Conservation (phyloP, 179 eudicot species). For the Carnegiea gigantea region DNA sequence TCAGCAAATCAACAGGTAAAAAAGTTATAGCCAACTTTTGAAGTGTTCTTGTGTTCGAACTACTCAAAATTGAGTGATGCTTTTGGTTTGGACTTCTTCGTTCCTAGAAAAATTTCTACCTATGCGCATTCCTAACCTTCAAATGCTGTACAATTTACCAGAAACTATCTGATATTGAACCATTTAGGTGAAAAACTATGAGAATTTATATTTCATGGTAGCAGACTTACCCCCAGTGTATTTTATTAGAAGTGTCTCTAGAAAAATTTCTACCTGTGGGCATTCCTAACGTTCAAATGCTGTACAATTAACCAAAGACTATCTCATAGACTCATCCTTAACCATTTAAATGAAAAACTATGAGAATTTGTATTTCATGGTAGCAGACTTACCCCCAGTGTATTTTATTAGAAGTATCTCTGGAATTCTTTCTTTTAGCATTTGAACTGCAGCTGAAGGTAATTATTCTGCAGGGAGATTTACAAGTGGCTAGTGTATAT, state of each 20-base stretch:
- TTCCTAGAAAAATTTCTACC: not conserved
- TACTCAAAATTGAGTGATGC: no score
- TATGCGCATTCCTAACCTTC: not conserved
- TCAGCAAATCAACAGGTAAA: no score
- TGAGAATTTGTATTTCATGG: not conserved
- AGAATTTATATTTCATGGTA: not conserved
- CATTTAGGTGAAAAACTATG: not conserved
- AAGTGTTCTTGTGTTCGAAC: no score
- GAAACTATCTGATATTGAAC: not conserved
- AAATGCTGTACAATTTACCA: not conserved
- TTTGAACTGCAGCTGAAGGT: constrained; percentile 1
- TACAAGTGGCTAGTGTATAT: constrained; percentile 80
- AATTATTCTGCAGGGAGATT: constrained; percentile 58
- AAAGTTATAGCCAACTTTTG: no score
- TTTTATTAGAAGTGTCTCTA: not conserved
- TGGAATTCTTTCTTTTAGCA: not conserved
- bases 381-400: constrained; percentile 6
- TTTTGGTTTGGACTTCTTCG: no score
- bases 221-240: constrained; percentile 4
- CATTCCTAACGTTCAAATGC: not conserved
- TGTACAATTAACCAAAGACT: not conserved
- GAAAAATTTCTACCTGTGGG: not conserved
- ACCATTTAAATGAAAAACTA: not conserved
- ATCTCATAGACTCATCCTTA: not conserved
- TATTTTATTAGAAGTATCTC: not conserved